Conservation (phyloP, 1,139 yeast genomes). For the Candida sp. region DNA sequence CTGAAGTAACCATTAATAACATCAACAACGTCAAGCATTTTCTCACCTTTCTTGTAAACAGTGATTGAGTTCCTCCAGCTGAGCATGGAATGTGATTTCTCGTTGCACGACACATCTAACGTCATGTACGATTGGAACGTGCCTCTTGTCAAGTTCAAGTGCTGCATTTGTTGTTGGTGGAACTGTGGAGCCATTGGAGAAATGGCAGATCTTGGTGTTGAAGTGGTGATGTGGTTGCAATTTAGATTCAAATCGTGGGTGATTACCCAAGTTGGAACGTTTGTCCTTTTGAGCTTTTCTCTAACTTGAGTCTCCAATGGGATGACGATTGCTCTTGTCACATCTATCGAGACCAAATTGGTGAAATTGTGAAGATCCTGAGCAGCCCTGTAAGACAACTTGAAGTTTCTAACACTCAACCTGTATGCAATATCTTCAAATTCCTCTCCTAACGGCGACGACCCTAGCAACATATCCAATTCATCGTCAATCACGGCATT, state of each 20-base stretch:
- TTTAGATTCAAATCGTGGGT: constrained; percentile 16
- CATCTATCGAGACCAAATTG: constrained; percentile 1
- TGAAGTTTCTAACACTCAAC: constrained; percentile 15
- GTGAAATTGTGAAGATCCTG: constrained; percentile 4
- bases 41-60: constrained; percentile 25
- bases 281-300: constrained; percentile 3
- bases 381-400: constrained; percentile 14
- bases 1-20: constrained; percentile 38
- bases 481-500: constrained; percentile 30
- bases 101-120: constrained; percentile 21
- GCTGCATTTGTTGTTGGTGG: constrained; percentile 4
- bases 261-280: constrained; percentile 16
- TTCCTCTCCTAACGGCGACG: constrained; percentile 27
- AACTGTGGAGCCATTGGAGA: constrained; percentile 9
- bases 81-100: constrained; percentile 20
- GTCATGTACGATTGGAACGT: constrained; percentile 33
- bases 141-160: constrained; percentile 28
- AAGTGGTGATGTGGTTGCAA: constrained; percentile 11
- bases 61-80: constrained; percentile 39
- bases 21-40: constrained; percentile 32
- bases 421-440: constrained; percentile 9
- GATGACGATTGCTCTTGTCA: constrained; percentile 2
- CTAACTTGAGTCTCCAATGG: constrained; percentile 1
- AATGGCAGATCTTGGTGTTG: constrained; percentile 18
- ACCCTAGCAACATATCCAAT: constrained; percentile 27